Evolutionary conservation across 2,329 filamentous ascomycete genomes (phyloP), one percentile per base, ranked within the genome.

Genomic region (Diatrype stigma): DNA sequence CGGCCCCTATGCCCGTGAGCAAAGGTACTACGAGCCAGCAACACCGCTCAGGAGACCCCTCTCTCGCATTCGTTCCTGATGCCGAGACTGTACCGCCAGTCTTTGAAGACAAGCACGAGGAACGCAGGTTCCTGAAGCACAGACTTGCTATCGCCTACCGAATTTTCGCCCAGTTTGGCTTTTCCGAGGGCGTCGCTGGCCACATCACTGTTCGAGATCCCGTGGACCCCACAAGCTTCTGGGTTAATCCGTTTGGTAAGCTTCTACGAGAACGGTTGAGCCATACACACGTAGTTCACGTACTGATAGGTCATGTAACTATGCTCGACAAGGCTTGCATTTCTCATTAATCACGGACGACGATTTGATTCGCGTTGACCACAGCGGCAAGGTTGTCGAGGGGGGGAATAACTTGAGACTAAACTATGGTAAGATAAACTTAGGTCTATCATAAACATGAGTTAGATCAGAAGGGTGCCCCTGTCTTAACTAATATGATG

Each of bases 171-270:
- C 73, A 79, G 40, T 77, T 81, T 58, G 79, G 78, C 42, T 82
- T 77, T 64, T 78, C 75, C 0, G 81, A 84, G 63, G 81, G 82
- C 49, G 82, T 84, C 71, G 70, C 71, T 16, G 81, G 82, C 0
- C 81, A 85, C 62, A 85, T 85, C 51, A 74, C 69, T 3, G 74
- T 84, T 1, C 71, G 81, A 55, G 79, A 82, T 51, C 79, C 80
- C 0, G 74, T 83, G 3, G 74, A 81, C 44, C 76, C 78, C 0
- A 64, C 67, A 6, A 78, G 74, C 0, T 83, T 83, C 66, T 83
- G 80, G 80, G 78, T 85, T 3, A 84, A 84, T 52, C 81, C 81
- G 0, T 80, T 83, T 48, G 79, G 79, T 7, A 49, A 7, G 47
- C 6, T 30, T 30, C 26, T 30, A 30, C 3, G 21, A 34, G 32